Evolutionary conservation across 2,329 filamentous ascomycete genomes (phyloP).

Genomic region (Ambrosiella xylebori): DNA sequence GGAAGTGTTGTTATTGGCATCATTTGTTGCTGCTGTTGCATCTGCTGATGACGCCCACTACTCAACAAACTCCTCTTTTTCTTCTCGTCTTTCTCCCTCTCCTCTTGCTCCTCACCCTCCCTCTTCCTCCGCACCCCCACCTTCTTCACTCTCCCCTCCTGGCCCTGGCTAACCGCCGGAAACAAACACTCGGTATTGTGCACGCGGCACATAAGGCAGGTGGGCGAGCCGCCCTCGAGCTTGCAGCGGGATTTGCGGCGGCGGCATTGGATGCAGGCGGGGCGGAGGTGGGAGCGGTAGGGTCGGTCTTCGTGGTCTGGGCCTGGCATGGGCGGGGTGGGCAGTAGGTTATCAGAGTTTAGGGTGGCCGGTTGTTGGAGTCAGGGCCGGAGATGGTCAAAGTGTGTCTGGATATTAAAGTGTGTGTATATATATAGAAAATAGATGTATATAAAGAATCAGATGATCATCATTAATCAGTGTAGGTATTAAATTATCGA

Average conservation of each 20-base stretch:
- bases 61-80: no score
- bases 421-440: no score
- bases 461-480: no score
- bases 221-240: conserved; percentile 32
- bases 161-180: conserved; percentile 22
- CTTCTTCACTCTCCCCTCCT: conserved; percentile 14
- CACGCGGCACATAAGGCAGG: conserved; percentile 40
- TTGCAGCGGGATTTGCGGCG: conserved; percentile 45
- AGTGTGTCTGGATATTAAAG: no score
- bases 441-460: no score
- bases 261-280: conserved; percentile 42
- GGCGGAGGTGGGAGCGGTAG: conserved; percentile 43
- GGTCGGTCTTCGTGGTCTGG: conserved; percentile 24
- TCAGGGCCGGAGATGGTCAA: no score
- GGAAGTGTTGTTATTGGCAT: no score
- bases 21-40: no score
- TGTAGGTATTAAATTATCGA: no score
- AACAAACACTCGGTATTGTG: conserved; percentile 39
- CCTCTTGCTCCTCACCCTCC: not conserved
- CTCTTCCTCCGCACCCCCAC: conserved; percentile 3
- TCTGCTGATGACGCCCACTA: no score
- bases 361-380: no score
- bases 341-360: no score
- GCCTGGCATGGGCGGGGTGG: not conserved
- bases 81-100: not conserved